These are phyloP conservation scores for Hericium coralloides DNA, from an alignment of 768 basidiomycete genomes.

Conservation along the genomic window DNA sequence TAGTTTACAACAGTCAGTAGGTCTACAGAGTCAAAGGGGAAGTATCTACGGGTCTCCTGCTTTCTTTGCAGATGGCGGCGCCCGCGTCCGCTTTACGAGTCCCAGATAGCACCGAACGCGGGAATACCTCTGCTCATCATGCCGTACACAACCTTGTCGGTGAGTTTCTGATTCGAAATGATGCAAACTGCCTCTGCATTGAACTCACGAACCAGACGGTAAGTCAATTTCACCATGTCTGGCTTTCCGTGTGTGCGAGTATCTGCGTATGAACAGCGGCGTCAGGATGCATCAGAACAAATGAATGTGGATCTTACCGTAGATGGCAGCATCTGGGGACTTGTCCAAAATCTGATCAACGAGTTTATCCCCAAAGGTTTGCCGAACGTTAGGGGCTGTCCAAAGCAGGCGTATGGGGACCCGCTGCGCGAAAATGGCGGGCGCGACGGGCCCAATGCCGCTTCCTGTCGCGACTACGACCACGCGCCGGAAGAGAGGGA, in stretches of 20 bases:
- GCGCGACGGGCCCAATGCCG: constrained; percentile 55
- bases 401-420: constrained; percentile 50
- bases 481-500: constrained; percentile 44
- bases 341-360: constrained; percentile 47
- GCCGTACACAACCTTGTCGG: constrained; percentile 48
- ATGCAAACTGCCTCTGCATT: constrained; percentile 41
- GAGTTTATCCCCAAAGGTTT: constrained; percentile 54
- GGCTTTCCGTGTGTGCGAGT: constrained; percentile 27
- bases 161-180: constrained; percentile 51
- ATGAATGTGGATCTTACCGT: constrained; percentile 29
- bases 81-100: constrained; percentile 28
- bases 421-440: constrained; percentile 40
- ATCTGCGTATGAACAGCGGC: constrained; percentile 15
- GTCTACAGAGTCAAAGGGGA: not conserved
- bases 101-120: constrained; percentile 57
- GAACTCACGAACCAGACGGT: constrained; percentile 27
- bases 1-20: not conserved
- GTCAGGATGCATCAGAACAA: not conserved
- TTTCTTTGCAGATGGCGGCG: too few species aligned
- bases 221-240: constrained; percentile 29
- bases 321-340: constrained; percentile 46
- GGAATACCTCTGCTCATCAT: constrained; percentile 52
- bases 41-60: not conserved
- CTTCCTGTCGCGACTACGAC: constrained; percentile 51
- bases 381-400: constrained; percentile 51